Evolutionary conservation across 2,329 filamentous ascomycete genomes (phyloP), one percentile per base, ranked within the genome.

Genomic region (Ophiostoma australiae): DNA sequence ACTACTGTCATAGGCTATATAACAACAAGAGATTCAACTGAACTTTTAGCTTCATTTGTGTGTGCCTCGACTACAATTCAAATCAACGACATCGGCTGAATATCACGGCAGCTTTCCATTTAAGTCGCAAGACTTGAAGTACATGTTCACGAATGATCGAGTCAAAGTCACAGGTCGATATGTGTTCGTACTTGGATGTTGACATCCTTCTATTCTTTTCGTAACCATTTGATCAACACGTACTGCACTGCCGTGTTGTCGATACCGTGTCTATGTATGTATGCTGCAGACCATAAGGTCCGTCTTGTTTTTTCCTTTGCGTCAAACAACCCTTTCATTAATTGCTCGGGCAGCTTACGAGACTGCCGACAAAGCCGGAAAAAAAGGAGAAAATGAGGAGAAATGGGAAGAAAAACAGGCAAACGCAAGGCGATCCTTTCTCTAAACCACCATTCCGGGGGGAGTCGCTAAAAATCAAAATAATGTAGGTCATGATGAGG

Each of bases 131-230:
- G 3, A 31, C 3, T 31, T 31, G 27, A 31, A 31, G 27, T 31
- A 31, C 27, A 31, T 31, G 27, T 31, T 31, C 27, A 31, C 15
- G 39, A 2, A 41, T 10, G 39, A 15, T 41, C 39, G 15, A 52
- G 44, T 52, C 52, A 58, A 1, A 17, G 15, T 31, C 58, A 33
- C 11, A 61, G 17, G 52, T 20, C 13, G 66, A 52, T n/a, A 35
- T 0, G 31, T 70, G 20, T 70, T 44, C 39, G 20, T 68, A 70
- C 44, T 70, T 68, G 65, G 48, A 70, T 70, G 35, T 70, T 68
- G 70, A 31, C 65, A 68, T 61, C 66, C 70, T 68, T 63, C 35
- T 68, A 68, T 68, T 70, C 66, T 70, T 68, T 48, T 44, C 27
- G 52, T 39, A 44, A 55, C 52, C 33, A 4, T 67, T 23, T 70